Conservation (phyloP, 306 rosid genomes). For the Glycine soja region DNA sequence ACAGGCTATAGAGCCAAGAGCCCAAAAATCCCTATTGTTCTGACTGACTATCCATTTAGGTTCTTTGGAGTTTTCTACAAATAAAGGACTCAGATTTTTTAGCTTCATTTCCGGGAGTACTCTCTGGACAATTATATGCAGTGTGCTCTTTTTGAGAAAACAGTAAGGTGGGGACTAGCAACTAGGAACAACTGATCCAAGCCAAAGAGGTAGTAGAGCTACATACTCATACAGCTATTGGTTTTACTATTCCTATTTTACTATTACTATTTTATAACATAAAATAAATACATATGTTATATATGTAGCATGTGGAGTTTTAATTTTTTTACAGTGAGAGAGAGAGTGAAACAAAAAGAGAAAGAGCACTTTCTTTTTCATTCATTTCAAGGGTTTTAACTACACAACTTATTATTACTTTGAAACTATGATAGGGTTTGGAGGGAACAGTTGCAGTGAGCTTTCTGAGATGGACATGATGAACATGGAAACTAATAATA, state of each 20-base stretch:
- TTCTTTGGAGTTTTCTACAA: slow-evolving; percentile 44
- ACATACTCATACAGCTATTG: not conserved
- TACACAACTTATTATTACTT: not conserved
- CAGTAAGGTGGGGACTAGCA: slow-evolving; percentile 47
- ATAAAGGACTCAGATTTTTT: slow-evolving; percentile 34
- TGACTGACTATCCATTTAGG: slow-evolving; percentile 37
- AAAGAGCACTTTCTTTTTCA: not conserved
- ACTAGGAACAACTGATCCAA: slow-evolving; percentile 13
- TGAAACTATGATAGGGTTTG: slow-evolving; percentile 60
- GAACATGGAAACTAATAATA: slow-evolving; percentile 48
- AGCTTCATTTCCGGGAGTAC: slow-evolving; percentile 60
- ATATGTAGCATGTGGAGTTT: not conserved
- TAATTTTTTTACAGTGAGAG: not conserved
- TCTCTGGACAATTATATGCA: slow-evolving; percentile 49
- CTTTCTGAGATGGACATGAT: slow-evolving; percentile 54
- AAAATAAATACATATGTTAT: not conserved
- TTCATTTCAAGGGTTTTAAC: not conserved
- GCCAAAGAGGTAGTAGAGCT: slow-evolving; percentile 36
- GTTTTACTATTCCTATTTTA: not conserved
- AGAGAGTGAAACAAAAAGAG: slow-evolving; percentile 2
- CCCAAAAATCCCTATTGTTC: slow-evolving; percentile 54
- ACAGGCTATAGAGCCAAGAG: slow-evolving; percentile 48
- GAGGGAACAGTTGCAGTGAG: slow-evolving; percentile 51
- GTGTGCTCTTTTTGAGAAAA: slow-evolving; percentile 44
- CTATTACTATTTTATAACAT: no score